Evolutionary conservation across 768 basidiomycete species (phyloP).

Genomic region (Leccinum fibrillosum): DNA sequence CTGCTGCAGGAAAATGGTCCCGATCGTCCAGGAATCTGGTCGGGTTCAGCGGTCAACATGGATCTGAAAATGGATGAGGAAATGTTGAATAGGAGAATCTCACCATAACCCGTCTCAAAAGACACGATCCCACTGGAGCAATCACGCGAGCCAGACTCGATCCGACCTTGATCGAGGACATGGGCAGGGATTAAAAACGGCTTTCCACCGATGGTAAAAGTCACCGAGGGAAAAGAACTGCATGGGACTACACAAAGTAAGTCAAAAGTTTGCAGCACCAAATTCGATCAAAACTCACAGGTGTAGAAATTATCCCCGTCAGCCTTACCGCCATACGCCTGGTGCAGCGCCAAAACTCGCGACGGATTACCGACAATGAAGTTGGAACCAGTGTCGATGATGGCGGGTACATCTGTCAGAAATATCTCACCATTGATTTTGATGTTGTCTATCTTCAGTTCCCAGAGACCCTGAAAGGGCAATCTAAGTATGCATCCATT

Average conservation of each 20-base stretch:
- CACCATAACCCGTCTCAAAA: too few relatives aligned
- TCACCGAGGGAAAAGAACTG: neutral
- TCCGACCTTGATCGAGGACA: neutral
- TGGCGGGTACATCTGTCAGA: neutral
- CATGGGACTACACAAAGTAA: neutral
- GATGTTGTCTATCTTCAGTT: neutral
- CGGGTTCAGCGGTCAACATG: neutral
- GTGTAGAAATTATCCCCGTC: neutral
- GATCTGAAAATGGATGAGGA: neutral
- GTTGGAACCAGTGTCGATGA: neutral
- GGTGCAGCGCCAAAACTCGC: neutral
- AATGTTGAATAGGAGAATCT: too few relatives aligned
- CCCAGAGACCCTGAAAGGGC: neutral
- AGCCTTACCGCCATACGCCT: neutral
- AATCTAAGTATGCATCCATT: neutral
- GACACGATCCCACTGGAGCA: too few relatives aligned
- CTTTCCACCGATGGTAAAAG: neutral
- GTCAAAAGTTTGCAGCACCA: neutral
- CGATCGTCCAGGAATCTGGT: neutral
- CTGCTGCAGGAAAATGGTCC: neutral
- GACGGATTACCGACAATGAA: neutral
- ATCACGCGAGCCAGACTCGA: too few relatives aligned
- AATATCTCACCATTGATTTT: neutral
- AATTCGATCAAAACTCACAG: neutral
- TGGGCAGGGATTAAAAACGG: neutral